Conservation (phyloP, 352 stramenopile species). For the Pythium diclinum region DNA sequence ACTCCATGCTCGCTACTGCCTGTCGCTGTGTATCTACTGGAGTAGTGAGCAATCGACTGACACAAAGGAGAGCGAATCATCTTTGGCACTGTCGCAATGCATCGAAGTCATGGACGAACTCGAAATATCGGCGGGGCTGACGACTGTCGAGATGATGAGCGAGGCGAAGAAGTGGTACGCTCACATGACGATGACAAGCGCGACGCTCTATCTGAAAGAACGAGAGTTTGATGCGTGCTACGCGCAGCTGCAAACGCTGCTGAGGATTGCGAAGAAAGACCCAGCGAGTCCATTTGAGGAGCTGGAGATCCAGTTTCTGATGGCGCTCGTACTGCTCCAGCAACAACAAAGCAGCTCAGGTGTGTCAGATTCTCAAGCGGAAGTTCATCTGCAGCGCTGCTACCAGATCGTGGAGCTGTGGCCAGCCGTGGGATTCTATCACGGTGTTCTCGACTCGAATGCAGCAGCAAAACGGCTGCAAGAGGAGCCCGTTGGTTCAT, state of each 20-base stretch:
- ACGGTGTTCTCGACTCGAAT: constrained; percentile 32
- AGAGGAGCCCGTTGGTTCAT: constrained; percentile 35
- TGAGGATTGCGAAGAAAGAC: neutral
- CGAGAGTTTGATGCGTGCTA: constrained; percentile 10
- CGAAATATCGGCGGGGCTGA: constrained; percentile 1
- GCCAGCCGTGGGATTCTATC: constrained; percentile 54
- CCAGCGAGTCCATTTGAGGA: constrained; percentile 1
- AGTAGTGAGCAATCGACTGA: neutral
- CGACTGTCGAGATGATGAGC: constrained; percentile 9
- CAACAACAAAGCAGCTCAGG: neutral
- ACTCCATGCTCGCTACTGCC: constrained; percentile 31
- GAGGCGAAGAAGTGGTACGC: constrained; percentile 10
- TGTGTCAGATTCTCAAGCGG: constrained; percentile 9
- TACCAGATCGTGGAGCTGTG: constrained; percentile 53
- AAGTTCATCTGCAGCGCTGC: constrained; percentile 34
- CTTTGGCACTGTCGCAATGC: constrained; percentile 21
- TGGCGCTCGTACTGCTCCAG: constrained; percentile 14
- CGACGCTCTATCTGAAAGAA: constrained; percentile 37
- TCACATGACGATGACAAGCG: constrained; percentile 40
- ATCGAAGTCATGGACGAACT: constrained; percentile 26
- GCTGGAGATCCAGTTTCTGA: constrained; percentile 15
- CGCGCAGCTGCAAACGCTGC: constrained; percentile 10
- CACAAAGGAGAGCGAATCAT: constrained; percentile 13
- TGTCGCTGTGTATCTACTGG: constrained; percentile 45
- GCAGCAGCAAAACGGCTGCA: constrained; percentile 32